A percentile compares a stretch with the other conserved stretches of the same genome.
Conservation (phyloP, 306 rosid species). For the Rosa chinensis region DNA sequence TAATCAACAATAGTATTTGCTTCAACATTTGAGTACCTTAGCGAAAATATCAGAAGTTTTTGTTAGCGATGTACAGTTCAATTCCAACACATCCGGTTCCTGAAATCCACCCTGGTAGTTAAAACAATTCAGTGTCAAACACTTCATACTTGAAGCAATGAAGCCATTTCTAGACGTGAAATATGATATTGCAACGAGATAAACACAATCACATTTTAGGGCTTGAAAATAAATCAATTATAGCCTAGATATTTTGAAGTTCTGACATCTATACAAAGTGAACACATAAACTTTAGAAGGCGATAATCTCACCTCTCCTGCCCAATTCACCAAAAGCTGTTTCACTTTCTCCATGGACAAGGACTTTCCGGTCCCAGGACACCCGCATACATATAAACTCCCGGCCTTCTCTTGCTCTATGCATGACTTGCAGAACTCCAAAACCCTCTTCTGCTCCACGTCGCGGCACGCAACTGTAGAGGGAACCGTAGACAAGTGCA, state of each 20-base stretch:
- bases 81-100: constrained; percentile 58
- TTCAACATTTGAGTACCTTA: constrained; percentile 49
- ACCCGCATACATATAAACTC: constrained; percentile 81
- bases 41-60: constrained; percentile 73
- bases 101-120: constrained; percentile 48
- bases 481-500: constrained; percentile 75
- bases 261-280: not conserved
- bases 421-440: constrained; percentile 67
- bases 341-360: constrained; percentile 76
- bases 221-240: not conserved
- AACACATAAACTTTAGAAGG: not conserved
- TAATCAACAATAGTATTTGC: constrained; percentile 7
- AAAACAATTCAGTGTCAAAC: constrained; percentile 9
- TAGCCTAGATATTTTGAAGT: not conserved
- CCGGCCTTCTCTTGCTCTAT: constrained; percentile 71
- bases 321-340: constrained; percentile 57
- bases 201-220: not conserved
- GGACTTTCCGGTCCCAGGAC: constrained; percentile 90
- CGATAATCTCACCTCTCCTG: constrained; percentile 44
- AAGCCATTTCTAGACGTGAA: not conserved
- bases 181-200: not conserved
- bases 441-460: constrained; percentile 65
- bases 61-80: constrained; percentile 71
- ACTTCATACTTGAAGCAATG: not conserved
- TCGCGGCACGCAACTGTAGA: constrained; percentile 65